These are phyloP conservation scores for Coprinopsis marcescibilis DNA, from an alignment of 768 basidiomycete species.

Conservation along the genomic window DNA sequence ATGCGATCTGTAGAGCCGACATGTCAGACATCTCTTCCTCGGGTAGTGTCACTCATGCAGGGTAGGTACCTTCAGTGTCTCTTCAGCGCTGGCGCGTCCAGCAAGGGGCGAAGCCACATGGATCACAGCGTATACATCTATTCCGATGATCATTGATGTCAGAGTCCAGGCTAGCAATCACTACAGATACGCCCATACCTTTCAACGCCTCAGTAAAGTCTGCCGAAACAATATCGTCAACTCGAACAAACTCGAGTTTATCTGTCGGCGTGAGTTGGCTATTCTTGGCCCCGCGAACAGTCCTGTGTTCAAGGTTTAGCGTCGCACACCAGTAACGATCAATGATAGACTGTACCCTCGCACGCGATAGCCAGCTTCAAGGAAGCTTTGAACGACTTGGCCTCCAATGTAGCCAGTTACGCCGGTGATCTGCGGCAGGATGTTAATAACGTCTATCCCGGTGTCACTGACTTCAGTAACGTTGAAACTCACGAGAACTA, in stretches of 20 bases:
- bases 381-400: conserved; percentile 28
- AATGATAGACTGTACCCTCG: conserved; percentile 24
- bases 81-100: conserved; percentile 19
- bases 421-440: conserved; percentile 41
- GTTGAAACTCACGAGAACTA: too few relatives aligned
- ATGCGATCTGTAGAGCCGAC: conserved; percentile 21
- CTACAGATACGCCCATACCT: conserved; percentile 12
- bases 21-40: not conserved
- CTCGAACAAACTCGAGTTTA: conserved; percentile 24
- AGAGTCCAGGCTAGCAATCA: not conserved
- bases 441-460: too few relatives aligned
- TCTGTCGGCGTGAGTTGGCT: conserved; percentile 16
- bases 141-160: conserved; percentile 13
- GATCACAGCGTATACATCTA: conserved; percentile 40
- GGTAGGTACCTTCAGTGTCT: conserved; percentile 19
- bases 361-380: conserved; percentile 33
- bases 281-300: conserved; percentile 27
- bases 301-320: conserved; percentile 15
- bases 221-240: conserved; percentile 27
- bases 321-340: too few relatives aligned
- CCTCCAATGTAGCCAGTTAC: conserved; percentile 36
- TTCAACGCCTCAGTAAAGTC: conserved; percentile 46
- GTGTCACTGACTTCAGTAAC: too few relatives aligned
- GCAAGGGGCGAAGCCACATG: conserved; percentile 39
- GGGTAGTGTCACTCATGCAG: not conserved